These are phyloP conservation scores for Trichoderma atrobrunneum DNA, from an alignment of 2,329 filamentous ascomycete species.

Conservation along the genomic window DNA sequence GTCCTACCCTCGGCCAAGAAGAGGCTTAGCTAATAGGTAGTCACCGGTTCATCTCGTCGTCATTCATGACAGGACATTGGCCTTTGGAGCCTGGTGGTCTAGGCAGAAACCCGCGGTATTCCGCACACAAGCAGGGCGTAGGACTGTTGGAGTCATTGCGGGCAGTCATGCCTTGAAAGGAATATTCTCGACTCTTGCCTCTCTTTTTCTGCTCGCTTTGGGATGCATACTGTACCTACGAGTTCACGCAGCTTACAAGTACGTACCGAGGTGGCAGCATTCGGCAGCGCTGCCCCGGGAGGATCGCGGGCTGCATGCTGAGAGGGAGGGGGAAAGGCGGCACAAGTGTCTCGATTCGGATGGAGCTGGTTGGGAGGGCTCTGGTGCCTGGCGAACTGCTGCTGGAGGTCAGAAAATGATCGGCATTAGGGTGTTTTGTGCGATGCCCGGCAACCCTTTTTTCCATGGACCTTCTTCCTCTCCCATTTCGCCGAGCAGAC, in stretches of 20 bases:
- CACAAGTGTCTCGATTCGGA: neutral
- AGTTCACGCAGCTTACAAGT: neutral
- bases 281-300: neutral
- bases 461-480: neutral
- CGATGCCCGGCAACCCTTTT: neutral
- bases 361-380: neutral
- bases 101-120: conserved; percentile 1
- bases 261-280: neutral
- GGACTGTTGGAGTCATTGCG: neutral
- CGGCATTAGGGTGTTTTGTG: neutral
- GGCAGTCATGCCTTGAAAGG: neutral
- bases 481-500: neutral
- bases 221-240: neutral
- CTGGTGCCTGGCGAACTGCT: neutral
- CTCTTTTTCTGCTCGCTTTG: neutral
- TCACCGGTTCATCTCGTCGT: neutral
- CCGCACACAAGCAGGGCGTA: neutral
- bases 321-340: neutral
- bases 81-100: neutral
- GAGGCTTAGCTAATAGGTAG: neutral
- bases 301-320: neutral
- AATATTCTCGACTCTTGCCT: neutral
- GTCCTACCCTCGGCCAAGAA: neutral
- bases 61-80: neutral
- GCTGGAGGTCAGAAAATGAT: neutral